Conservation (phyloP, 768 basidiomycete species). For the Tulasnella sp. region DNA sequence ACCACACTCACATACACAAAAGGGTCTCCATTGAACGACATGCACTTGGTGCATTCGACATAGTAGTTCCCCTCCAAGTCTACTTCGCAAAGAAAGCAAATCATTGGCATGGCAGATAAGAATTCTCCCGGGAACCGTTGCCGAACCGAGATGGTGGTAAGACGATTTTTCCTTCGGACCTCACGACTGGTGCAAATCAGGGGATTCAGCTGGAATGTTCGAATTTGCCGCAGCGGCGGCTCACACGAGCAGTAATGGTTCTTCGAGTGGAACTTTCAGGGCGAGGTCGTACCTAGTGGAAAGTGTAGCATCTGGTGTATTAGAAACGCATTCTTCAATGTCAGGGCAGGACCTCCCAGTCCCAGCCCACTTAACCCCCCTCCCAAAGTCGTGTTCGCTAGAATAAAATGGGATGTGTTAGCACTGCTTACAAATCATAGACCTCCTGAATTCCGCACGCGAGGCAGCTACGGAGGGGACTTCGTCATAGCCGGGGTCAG, state of each 20-base stretch:
- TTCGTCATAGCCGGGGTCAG: no score
- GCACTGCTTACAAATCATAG: no score
- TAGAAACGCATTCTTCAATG: no score
- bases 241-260: not conserved
- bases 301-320: not conserved
- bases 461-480: not conserved
- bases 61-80: not conserved
- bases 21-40: not conserved
- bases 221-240: not conserved
- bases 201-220: not conserved
- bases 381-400: no score
- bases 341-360: not conserved
- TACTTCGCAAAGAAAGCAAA: not conserved
- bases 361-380: no score
- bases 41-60: not conserved
- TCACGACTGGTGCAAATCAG: no score
- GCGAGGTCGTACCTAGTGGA: not conserved
- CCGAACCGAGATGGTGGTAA: no score
- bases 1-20: not conserved
- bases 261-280: not conserved
- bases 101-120: not conserved
- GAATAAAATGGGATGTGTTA: no score
- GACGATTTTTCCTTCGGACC: no score
- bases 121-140: no score
- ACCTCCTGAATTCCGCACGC: no score